Percentiles rank a stretch among this genome's conserved stretches.
Evolutionary conservation across 306 rosid genomes (phyloP).

Genomic region (Malus fusca): DNA sequence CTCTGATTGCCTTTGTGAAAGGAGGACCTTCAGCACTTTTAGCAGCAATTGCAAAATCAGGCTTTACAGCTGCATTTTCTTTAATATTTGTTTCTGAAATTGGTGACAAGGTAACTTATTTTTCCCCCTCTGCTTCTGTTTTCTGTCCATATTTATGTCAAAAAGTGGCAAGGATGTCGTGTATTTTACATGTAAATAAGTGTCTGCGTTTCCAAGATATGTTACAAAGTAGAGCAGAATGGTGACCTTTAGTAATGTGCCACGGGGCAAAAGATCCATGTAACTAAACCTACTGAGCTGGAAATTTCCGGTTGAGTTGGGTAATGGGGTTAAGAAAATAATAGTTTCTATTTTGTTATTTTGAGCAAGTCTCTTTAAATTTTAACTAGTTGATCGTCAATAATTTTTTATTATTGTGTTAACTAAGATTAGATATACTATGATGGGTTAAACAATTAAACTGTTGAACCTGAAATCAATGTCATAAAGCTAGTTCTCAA

Average conservation of each 20-base stretch:
- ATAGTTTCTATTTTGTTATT: neutral
- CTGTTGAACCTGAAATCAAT: neutral
- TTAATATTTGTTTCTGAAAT: conserved; percentile 96
- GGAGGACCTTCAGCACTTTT: conserved; percentile 73
- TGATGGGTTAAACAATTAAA: neutral
- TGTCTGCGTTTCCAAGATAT: neutral
- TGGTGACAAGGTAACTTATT: conserved; percentile 81
- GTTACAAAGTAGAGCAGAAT: neutral
- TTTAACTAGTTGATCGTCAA: neutral
- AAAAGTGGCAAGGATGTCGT: neutral
- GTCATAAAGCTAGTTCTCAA: neutral
- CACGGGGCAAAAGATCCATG: neutral
- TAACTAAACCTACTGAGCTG: neutral
- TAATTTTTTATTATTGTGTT: neutral
- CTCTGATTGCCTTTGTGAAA: conserved; percentile 73
- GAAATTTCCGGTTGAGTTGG: neutral
- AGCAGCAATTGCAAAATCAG: conserved; percentile 83
- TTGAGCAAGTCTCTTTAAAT: neutral
- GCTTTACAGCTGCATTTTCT: conserved; percentile 93
- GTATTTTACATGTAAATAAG: neutral
- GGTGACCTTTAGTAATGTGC: neutral
- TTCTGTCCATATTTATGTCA: neutral
- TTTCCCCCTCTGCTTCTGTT: neutral
- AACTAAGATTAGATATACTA: neutral
- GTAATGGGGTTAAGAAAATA: neutral